Base-by-base conservation (phyloP, 139 green algal genomes). In the Nannochloris sp. region DNA sequence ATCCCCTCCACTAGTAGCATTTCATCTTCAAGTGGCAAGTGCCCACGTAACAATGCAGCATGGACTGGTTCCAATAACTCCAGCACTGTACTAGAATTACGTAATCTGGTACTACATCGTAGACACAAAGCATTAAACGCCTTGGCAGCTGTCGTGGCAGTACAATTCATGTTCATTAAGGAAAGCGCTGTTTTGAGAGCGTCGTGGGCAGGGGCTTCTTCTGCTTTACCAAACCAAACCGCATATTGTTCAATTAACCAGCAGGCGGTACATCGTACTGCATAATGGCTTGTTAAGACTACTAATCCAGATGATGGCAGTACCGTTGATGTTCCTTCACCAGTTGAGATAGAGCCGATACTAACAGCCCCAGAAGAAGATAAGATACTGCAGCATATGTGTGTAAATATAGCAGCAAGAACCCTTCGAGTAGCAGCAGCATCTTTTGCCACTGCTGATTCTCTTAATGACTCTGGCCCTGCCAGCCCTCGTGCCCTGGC, bases 1-100 rank as follows among this genome's bases (percentile, higher is more conserved):
- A 90, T 51, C 1, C 79, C 83, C 61, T 90, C 83, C 37, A 86
- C 72, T 36, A 90, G 56, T 4, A 79, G 63, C 34, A 44, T 34
- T 4, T 74, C 54, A 38, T 85, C 68, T 5, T 74, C 73, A 4
- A 80, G 36, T 4, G 39, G 36, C 57, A 78, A 53, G 2, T 47
- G 70, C 55, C 29, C 38, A 4, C 67, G 76, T 30, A 68, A 62
- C 42, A 85, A 59, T 3, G 51, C 71, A 6, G 25, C 25, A 27
- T 60, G 62, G 7, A 72, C 71, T 1, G 53, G 47, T 2, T 58
- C 44, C 29, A 60, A 46, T 0, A 82, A 73, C 36, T 48, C 42
- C 38, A 15, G 33, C 42, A 67, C 58, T 0, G 56, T 25, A 4
- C 51, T 48, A 8, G 31, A 27, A 39, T 74, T 46, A 19, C 47